Evolutionary conservation across 768 basidiomycete species (phyloP).

Genomic region (Amanita pallidorosea): DNA sequence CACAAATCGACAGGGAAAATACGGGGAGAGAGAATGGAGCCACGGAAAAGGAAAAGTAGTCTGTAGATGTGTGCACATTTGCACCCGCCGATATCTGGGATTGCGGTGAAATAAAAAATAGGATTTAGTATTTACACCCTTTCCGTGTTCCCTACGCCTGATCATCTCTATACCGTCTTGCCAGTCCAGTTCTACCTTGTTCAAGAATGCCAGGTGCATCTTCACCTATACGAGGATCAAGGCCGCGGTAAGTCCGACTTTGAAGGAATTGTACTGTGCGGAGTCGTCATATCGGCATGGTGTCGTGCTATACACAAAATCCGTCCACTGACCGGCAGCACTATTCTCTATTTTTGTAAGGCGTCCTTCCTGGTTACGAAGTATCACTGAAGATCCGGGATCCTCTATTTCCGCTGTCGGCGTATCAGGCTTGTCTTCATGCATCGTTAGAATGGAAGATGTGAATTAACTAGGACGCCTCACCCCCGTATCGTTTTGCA

Average conservation of each 20-base stretch:
- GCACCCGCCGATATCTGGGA: no score
- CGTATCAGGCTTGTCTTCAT: not conserved
- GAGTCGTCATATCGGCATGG: conserved; percentile 1
- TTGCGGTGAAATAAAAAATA: no score
- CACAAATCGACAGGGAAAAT: no score
- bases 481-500: conserved; percentile 51
- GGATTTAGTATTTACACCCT: no score
- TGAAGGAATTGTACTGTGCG: conserved; percentile 58
- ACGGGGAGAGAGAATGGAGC: no score
- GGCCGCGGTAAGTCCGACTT: conserved; percentile 64
- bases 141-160: conserved; percentile 8
- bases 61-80: no score
- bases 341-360: conserved; percentile 48
- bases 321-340: conserved; percentile 47
- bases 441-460: not conserved
- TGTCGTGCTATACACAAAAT: conserved; percentile 1
- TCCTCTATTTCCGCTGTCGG: conserved; percentile 6
- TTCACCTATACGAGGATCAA: conserved; percentile 68
- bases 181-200: conserved; percentile 85
- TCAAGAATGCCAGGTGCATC: conserved; percentile 76
- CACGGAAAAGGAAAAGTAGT: no score
- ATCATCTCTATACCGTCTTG: conserved; percentile 72
- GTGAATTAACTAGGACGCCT: conserved; percentile 1
- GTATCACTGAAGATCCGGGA: conserved; percentile 25
- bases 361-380: conserved; percentile 55